Evolutionary conservation across 805 yeast species (phyloP), one percentile per base, ranked within the genome.

Genomic region (Diddensiella caesifluorescens): DNA sequence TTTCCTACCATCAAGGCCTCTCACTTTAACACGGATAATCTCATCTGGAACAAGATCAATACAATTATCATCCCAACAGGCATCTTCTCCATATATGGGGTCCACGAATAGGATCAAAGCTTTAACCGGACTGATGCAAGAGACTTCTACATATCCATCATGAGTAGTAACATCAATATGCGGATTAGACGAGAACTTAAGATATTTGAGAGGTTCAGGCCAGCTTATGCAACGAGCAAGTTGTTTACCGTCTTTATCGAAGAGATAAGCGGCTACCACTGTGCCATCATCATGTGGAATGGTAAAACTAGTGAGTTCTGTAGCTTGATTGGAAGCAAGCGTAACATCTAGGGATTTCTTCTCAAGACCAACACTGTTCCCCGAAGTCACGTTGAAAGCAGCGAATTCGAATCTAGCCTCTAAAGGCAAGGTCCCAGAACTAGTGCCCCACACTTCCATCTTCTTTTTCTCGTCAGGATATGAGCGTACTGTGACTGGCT

Each of bases 201-300:
- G 51, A 49, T 67, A 61, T 45, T 70, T 70, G 35, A 70, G 49
- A 3, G 73, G 73, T 50, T 73, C 76, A 0, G 78, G 77, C 77
- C 78, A 73, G 47, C 70, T 71, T 4, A 61, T 56, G 4, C 63
- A 60, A 34, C 63, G 49, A 3, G 66, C 62, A 26, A 69, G 46
- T 26, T 29, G 56, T 10, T 37, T 21, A 27, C 38, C 45, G 22
- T 28, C 34, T 31, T 32, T 51, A 26, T 40, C 40, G 18, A 43
- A 43, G 39, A 47, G 49, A 38, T 45, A 42, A 15, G 51, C 48
- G 20, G 44, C 56, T 16, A 35, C n/a, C 25, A 26, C 37, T 5
- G 44, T 40, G 6, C 15, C 18, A 19, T 45, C 42, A 22, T 35
- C 42, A 5, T 42, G 32, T 13, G 39, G 39, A 22, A 42, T 16